phyloP scores from a whole-genome alignment of 116 monocot species.

The Trichopus zeylanicus region DNA sequence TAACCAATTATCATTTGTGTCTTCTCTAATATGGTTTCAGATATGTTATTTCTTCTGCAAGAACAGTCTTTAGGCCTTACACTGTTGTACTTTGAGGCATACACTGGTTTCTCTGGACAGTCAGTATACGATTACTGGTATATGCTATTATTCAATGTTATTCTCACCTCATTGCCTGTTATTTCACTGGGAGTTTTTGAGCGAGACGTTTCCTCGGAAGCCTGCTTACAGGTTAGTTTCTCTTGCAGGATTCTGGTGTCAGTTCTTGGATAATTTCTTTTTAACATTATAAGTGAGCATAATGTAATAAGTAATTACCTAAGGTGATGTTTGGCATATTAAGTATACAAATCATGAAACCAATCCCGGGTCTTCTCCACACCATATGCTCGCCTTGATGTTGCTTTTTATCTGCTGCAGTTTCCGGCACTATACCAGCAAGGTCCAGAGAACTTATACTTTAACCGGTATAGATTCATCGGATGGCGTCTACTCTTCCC shows the following conservation, averaged over 20 bases:
- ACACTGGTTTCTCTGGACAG: slow-evolving; percentile 62
- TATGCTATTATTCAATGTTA: slow-evolving; percentile 73
- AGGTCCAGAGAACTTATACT: slow-evolving; percentile 67
- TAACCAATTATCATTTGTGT: background rate
- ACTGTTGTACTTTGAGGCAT: slow-evolving; percentile 80
- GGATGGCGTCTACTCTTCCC: slow-evolving; percentile 63
- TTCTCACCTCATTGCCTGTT: slow-evolving; percentile 61
- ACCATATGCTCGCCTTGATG: background rate
- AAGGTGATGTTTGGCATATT: too few relatives aligned
- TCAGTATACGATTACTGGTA: slow-evolving; percentile 83
- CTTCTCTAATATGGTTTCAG: slow-evolving; percentile 15
- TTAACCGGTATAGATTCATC: slow-evolving; percentile 58
- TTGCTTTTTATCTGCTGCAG: slow-evolving; percentile 15
- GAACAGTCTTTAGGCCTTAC: slow-evolving; percentile 73
- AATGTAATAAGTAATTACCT: too few relatives aligned
- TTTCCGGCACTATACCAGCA: slow-evolving; percentile 80
- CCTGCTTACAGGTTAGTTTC: slow-evolving; percentile 54
- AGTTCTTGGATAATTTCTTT: too few relatives aligned
- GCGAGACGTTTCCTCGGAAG: slow-evolving; percentile 67
- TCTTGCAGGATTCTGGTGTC: background rate
- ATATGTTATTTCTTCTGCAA: slow-evolving; percentile 88
- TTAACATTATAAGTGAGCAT: background rate
- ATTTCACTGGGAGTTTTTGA: slow-evolving; percentile 74
- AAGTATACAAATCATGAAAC: too few relatives aligned
- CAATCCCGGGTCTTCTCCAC: too few relatives aligned